Percentiles rank a stretch among this genome's conserved stretches.
Conservation (phyloP, 2,329 filamentous ascomycete species). For the Setomelanomma holmii region DNA sequence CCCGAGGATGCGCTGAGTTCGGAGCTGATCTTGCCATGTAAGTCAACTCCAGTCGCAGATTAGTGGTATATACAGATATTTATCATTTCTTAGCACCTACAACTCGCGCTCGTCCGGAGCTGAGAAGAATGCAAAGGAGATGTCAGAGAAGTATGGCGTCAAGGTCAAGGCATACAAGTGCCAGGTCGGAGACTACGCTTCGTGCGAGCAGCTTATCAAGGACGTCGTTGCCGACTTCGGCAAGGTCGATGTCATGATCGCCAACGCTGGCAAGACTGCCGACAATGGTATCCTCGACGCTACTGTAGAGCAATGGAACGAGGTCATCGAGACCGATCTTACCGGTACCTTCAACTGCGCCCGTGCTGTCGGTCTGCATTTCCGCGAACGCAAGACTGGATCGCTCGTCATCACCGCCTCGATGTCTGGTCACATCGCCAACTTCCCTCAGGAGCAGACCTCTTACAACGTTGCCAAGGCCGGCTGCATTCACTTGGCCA, state of each 20-base stretch:
- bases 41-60: not conserved
- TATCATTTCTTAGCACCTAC: constrained; percentile 59
- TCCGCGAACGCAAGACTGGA: constrained; percentile 70
- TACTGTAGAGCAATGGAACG: constrained; percentile 73
- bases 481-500: constrained; percentile 69
- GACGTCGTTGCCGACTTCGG: constrained; percentile 73
- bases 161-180: constrained; percentile 74
- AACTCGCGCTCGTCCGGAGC: constrained; percentile 66
- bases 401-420: constrained; percentile 72
- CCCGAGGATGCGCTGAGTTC: constrained; percentile 69
- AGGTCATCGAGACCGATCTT: constrained; percentile 84
- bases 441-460: constrained; percentile 75
- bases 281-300: constrained; percentile 73
- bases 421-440: constrained; percentile 84
- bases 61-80: no score
- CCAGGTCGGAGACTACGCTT: constrained; percentile 64
- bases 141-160: constrained; percentile 66
- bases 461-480: constrained; percentile 63
- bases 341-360: constrained; percentile 89
- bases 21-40: constrained; percentile 67
- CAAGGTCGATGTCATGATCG: constrained; percentile 71
- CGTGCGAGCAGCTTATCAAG: constrained; percentile 63
- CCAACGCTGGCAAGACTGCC: constrained; percentile 75
- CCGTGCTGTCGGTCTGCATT: constrained; percentile 84
- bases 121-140: constrained; percentile 70